Base-by-base conservation (phyloP, 2,329 filamentous ascomycete genomes). In the Colletotrichum echinochloae region DNA sequence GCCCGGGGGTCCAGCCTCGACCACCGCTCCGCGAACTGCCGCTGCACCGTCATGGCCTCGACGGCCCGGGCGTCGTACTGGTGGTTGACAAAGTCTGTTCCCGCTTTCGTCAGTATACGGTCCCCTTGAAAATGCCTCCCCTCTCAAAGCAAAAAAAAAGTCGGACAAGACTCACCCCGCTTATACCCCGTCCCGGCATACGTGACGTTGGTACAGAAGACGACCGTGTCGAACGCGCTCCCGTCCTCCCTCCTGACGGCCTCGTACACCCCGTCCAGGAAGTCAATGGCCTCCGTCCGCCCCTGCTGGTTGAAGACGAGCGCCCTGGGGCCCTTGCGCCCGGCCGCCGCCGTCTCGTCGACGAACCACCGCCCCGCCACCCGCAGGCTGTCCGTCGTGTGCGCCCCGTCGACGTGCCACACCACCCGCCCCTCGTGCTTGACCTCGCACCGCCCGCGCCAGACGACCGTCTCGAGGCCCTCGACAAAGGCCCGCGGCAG, bases 241-340 rank as follows among this genome's bases (percentile, higher is more conserved):
- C 26, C 79, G 56, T 75, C 81, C 76, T 65, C 81, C 72, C 55
- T 79, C 76, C 62, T 60, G 14, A 93, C 82, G 2, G 88, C 89
- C 12, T 83, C 78, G 66, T 94, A 84, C 1, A 97, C 83, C 0
- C 86, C 86, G 39, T 81, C 82, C 2, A 73, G 37, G 28, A 73
- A 73, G 20, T 64, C 66, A 4, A 70, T 49, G 97, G 85, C 20
- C 87, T 83, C 5, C 84, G 59, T 64, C 65, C 87, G 86, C 55
- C 87, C 88, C 78, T 91, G 89, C 81, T 98, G 96, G 79, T 98
- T 98, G 86, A 98, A 99, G 65, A 98, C 91, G 61, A 99, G 83
- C 57, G 86, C 80, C 51, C 69, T 18, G 20, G 65, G 65, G 7
- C 69, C 60, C 33, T 20, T 60, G 20, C 48, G 46, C 20, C 20